Conservation (phyloP, 805 yeast genomes). For the Pichia gijzeniarum region DNA sequence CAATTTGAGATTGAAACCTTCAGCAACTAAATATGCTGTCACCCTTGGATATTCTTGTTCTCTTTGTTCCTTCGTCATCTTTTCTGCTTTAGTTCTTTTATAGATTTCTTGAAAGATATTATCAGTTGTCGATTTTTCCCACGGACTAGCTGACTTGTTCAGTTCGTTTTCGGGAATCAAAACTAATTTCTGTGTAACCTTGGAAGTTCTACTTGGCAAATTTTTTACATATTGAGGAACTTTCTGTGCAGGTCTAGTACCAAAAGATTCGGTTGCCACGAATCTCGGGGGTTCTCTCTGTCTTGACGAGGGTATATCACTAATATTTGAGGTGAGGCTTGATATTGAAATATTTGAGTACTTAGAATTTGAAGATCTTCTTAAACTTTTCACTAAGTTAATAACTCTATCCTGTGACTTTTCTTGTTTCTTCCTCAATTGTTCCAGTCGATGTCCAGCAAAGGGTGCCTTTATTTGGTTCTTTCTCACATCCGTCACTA, state of each 20-base stretch:
- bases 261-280: conserved; percentile 16
- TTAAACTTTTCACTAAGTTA: conserved; percentile 12
- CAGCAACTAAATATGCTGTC: conserved; percentile 88
- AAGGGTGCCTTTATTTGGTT: conserved; percentile 59
- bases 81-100: conserved; percentile 40
- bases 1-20: conserved; percentile 60
- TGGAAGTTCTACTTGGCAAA: conserved; percentile 71
- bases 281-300: conserved; percentile 26
- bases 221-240: conserved; percentile 47
- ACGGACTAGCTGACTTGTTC: conserved; percentile 7
- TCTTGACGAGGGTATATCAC: conserved; percentile 83
- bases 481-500: conserved; percentile 83
- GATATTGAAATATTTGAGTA: conserved; percentile 80
- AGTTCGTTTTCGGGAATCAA: conserved; percentile 63
- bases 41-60: conserved; percentile 70
- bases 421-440: conserved; percentile 16
- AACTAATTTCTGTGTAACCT: conserved; percentile 79
- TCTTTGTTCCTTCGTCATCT: conserved; percentile 51
- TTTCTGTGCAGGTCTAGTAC: conserved; percentile 16
- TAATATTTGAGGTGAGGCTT: conserved; percentile 64
- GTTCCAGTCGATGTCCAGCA: conserved; percentile 51
- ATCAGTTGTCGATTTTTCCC: conserved; percentile 27
- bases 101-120: conserved; percentile 29
- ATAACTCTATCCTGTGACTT: conserved; percentile 13
- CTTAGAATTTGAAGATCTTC: conserved; percentile 28